Base-by-base conservation (phyloP, 140 eudicot genomes). In the Cichorium intybus region DNA sequence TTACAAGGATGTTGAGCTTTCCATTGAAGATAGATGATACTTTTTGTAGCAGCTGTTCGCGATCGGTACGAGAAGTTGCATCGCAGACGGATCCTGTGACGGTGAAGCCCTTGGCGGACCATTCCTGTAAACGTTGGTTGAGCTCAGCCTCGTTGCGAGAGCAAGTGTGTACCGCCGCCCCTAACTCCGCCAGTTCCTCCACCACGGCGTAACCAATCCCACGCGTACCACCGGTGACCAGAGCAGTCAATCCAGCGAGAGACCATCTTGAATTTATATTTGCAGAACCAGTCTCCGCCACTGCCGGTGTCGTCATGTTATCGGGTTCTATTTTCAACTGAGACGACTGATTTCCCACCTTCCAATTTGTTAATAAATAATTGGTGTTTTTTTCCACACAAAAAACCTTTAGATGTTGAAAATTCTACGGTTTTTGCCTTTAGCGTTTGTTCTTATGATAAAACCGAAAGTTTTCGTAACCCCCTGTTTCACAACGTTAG, bases 141-240 rank as follows among this genome's bases (percentile, higher is more conserved):
- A 90, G 83, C 69, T 87, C 88, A 10, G 51, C 61, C 34, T 82
- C 84, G n/a, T 81, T 83, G 18, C 90, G 77, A 7, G 87, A 80
- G 62, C 95, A 87, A 5, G 88, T 77, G 77, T 87, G 79, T 7
- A 90, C 82, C 14, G 71, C 48, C 24, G 96, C 97, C 10, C 97
- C 96, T 39, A 87, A 46, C 71, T 77, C 83, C 20, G 85, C 88
- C 43, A 90, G 62, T 59, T 90, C 97, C 79, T 87, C 97, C 50
- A 90, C 97, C 31, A 82, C 79, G 2, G 95, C 95, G 46, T 70
- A 77, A 73, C 96, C 96, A 62, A 90, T 90, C 28, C 97, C 97
- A 16, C 87, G 95, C 46, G 97, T 90, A 70, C 97, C 97, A 28
- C 97, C 97, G 50, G 97, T 90, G 73, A 90, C 97, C 2, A 90